phyloP scores from a whole-genome alignment of 192 early-diverging fungal genomes.

The Dissophora ornata region DNA sequence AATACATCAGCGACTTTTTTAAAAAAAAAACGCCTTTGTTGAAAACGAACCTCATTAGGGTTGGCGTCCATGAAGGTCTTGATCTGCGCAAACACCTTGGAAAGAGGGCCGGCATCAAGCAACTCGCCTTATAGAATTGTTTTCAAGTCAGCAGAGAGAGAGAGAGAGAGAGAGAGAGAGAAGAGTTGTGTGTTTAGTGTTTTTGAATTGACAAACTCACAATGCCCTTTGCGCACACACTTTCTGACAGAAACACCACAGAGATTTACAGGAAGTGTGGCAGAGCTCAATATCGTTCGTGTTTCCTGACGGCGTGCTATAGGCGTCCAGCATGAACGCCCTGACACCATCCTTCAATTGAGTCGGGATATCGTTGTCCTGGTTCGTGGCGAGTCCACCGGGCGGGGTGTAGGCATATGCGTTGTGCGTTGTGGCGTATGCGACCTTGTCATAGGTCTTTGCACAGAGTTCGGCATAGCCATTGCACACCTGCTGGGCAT shows the following conservation, averaged over 20 bases:
- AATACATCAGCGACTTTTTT: too few relatives aligned
- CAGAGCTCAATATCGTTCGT: conserved; percentile 67
- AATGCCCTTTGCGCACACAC: not conserved
- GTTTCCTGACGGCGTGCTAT: conserved; percentile 29
- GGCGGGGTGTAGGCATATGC: conserved; percentile 66
- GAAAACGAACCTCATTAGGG: conserved; percentile 33
- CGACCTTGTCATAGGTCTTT: conserved; percentile 69
- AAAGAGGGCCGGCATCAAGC: conserved; percentile 33
- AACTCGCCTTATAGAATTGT: conserved; percentile 12
- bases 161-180: conserved; percentile 71
- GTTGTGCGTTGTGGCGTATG: conserved; percentile 80
- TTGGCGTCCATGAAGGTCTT: conserved; percentile 51
- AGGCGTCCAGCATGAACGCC: conserved; percentile 76
- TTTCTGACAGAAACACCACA: not conserved
- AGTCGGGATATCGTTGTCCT: conserved; percentile 65
- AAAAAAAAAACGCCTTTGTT: not conserved
- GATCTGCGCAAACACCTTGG: conserved; percentile 24
- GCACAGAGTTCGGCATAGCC: conserved; percentile 77
- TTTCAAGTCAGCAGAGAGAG: too few relatives aligned
- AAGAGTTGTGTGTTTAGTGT: not conserved
- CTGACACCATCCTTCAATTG: conserved; percentile 82
- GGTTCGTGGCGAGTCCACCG: conserved; percentile 73
- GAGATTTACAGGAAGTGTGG: conserved; percentile 65
- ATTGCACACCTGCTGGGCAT: conserved; percentile 64
- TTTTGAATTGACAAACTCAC: too few relatives aligned